Base-by-base conservation (phyloP, 495 filamentous ascomycete species). In the Hypoxylon perforatum region DNA sequence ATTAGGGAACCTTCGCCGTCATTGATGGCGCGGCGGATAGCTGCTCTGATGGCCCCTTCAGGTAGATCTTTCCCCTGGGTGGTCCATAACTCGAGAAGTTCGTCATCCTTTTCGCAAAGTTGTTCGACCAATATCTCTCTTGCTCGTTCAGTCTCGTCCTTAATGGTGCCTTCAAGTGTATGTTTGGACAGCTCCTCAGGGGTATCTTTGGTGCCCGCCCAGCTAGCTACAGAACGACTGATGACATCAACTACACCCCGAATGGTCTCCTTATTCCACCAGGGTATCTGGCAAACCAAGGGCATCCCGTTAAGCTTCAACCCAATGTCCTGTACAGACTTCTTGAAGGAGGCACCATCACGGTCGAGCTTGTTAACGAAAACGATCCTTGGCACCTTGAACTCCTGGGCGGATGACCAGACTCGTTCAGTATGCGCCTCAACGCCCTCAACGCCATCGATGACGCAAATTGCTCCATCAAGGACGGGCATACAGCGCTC, bases 341-440 rank as follows among this genome's bases (percentile, higher is more conserved):
- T 84, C 17, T 87, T 88, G 80, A 98, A 99, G 3, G 91, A 90
- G 9, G 96, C 94, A 1, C 96, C 96, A 61, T 96, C 92, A 33
- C 96, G 89, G 71, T 99, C 96, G 11, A 99, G 86, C 75, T 99
- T 99, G 78, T 99, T 99, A 67, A 98, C 84, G 61, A 90, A 99
- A 45, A 97, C 82, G 25, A 98, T 85, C 21, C 93, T 81, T 11
- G 96, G 96, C 35, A 98, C 98, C 9, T 80, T 82, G 68, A 95
- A 97, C 9, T 86, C 86, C 50, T 88, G 90, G 1, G 96, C 95
- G 56, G 97, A 95, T 10, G 86, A 78, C 95, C 96, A 99, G 5
- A 99, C 96, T 66, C 97, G 90, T 76, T 99, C 96, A 0, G 96
- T 99, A 76, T 98, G 96, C 1, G 96, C 94, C 74, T 99, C 96